Conservation (phyloP, 495 filamentous ascomycete species). For the Cenococcum geophilum region DNA sequence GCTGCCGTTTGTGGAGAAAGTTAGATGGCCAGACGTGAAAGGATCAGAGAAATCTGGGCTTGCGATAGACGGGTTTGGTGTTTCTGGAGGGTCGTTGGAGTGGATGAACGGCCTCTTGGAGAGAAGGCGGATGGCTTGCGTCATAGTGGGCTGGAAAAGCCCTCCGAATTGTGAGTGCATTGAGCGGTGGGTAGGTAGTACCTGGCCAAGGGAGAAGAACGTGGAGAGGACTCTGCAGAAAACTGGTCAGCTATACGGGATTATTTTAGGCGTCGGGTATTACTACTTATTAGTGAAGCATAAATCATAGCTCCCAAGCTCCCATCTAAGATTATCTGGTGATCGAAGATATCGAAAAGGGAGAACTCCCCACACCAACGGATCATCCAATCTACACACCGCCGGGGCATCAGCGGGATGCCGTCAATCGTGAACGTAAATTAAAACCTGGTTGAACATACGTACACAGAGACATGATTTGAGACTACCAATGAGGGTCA, state of each 20-base stretch:
- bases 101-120: slow-evolving; percentile 53
- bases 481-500: slow-evolving; percentile 54
- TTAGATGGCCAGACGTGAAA: slow-evolving; percentile 51
- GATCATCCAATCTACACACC: slow-evolving; percentile 75
- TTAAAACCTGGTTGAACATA: slow-evolving; percentile 37
- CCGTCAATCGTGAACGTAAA: slow-evolving; percentile 1
- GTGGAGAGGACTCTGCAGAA: slow-evolving; percentile 19
- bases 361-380: slow-evolving; percentile 82
- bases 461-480: slow-evolving; percentile 94
- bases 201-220: slow-evolving; percentile 85
- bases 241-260: neutral
- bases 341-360: slow-evolving; percentile 63
- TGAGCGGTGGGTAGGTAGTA: slow-evolving; percentile 77
- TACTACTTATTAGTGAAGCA: slow-evolving; percentile 67
- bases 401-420: neutral
- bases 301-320: slow-evolving; percentile 85
- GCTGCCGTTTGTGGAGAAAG: slow-evolving; percentile 57
- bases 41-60: slow-evolving; percentile 54
- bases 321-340: slow-evolving; percentile 74
- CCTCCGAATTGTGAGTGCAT: slow-evolving; percentile 69
- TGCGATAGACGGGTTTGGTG: slow-evolving; percentile 36
- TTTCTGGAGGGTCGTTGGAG: slow-evolving; percentile 36
- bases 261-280: neutral
- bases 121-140: slow-evolving; percentile 75
- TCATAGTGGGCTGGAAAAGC: slow-evolving; percentile 83